Percentiles rank a stretch among this genome's conserved stretches.
These are phyloP conservation scores for Clavispora santaluciae DNA, from an alignment of 805 yeast species.

Conservation along the genomic window DNA sequence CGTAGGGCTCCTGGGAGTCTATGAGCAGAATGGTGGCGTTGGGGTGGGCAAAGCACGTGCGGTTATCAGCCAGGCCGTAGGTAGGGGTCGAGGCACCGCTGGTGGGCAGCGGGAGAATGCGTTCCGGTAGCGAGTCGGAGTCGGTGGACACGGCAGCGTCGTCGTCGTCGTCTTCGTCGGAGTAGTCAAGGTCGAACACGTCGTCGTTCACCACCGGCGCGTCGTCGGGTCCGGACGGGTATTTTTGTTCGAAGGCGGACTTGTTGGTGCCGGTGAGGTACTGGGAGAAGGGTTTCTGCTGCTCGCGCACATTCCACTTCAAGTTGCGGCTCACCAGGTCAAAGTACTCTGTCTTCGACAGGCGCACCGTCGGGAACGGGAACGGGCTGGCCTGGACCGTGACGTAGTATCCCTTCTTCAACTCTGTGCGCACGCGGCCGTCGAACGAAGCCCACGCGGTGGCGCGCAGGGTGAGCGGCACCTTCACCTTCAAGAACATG, in stretches of 20 bases:
- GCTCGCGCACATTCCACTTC: slow-evolving; percentile 91
- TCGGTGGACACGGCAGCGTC: slow-evolving; percentile 6
- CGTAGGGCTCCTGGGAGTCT: too few relatives aligned
- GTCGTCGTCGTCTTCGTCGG: slow-evolving; percentile 19
- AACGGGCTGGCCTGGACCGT: slow-evolving; percentile 80
- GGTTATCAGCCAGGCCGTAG: slow-evolving; percentile 26
- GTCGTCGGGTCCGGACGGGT: slow-evolving; percentile 2
- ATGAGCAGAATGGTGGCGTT: slow-evolving; percentile 29
- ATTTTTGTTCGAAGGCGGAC: slow-evolving; percentile 24
- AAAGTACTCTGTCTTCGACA: slow-evolving; percentile 69
- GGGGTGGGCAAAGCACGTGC: slow-evolving; percentile 42
- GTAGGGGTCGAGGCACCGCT: slow-evolving; percentile 29
- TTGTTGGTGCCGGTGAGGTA: slow-evolving; percentile 51
- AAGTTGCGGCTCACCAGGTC: slow-evolving; percentile 81
- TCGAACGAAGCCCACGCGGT: slow-evolving; percentile 98
- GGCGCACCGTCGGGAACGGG: slow-evolving; percentile 89
- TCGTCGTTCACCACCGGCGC: slow-evolving; percentile 7
- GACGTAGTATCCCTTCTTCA: slow-evolving; percentile 78
- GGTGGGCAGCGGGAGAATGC: slow-evolving; percentile 26
- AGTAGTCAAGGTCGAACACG: slow-evolving; percentile 34
- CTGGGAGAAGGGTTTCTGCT: slow-evolving; percentile 75
- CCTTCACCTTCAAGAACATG: slow-evolving; percentile 78
- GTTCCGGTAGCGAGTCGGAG: slow-evolving; percentile 19
- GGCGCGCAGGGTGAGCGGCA: slow-evolving; percentile 71
- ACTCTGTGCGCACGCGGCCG: slow-evolving; percentile 82